Evolutionary conservation across 352 stramenopile genomes (phyloP).

Genomic region (Phytophthora ohioensis): DNA sequence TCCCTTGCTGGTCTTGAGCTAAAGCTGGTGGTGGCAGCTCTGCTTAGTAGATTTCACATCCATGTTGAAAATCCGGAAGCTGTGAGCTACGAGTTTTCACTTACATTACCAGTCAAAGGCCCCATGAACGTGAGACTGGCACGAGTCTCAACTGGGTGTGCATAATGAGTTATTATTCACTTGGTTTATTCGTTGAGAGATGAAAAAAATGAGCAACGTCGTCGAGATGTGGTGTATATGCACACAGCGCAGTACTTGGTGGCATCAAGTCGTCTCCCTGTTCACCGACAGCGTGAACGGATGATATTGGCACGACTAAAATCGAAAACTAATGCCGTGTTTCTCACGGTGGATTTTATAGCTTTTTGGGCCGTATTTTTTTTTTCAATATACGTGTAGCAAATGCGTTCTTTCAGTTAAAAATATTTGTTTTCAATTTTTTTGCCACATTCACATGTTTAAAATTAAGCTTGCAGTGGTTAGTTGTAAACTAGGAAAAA

Average conservation of each 20-base stretch:
- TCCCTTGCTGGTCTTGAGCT: slow-evolving; percentile 48
- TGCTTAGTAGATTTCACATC: slow-evolving; percentile 52
- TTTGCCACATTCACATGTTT: too few relatives aligned
- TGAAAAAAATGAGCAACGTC: neutral
- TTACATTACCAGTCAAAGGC: slow-evolving; percentile 54
- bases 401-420: too few relatives aligned
- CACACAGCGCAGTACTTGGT: slow-evolving; percentile 31
- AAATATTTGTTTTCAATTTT: too few relatives aligned
- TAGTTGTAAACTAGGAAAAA: too few relatives aligned
- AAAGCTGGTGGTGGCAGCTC: slow-evolving; percentile 45
- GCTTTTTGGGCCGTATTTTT: too few relatives aligned
- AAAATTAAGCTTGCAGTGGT: too few relatives aligned
- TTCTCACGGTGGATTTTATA: too few relatives aligned
- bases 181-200: slow-evolving; percentile 24
- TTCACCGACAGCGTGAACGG: slow-evolving; percentile 49
- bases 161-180: slow-evolving; percentile 35
- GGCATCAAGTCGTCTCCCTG: slow-evolving; percentile 37
- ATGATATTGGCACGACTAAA: slow-evolving; percentile 56
- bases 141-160: slow-evolving; percentile 14
- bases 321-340: too few relatives aligned
- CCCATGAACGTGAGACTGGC: slow-evolving; percentile 36
- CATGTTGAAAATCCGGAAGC: slow-evolving; percentile 32
- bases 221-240: slow-evolving; percentile 17
- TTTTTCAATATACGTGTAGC: too few relatives aligned
- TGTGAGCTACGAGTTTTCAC: slow-evolving; percentile 38